A percentile compares a stretch with the other conserved stretches of the same genome.
Conservation (phyloP, 768 basidiomycete species). For the Kwoniella pini region DNA sequence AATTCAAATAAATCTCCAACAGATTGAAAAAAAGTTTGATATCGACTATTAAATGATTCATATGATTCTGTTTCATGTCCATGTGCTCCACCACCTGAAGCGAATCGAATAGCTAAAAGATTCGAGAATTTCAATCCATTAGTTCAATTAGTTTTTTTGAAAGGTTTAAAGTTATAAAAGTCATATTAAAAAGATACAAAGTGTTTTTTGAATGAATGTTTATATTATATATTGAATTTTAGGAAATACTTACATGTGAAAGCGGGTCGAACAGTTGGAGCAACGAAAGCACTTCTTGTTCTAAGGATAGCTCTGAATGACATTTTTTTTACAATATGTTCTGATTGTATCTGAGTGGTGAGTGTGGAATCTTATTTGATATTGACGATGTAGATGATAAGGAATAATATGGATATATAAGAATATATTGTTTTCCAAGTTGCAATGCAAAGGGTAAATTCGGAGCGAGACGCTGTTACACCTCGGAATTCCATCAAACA, state of each 20-base stretch:
- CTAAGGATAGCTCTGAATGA: slow-evolving; percentile 29
- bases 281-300: slow-evolving; percentile 20
- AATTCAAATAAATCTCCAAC: slow-evolving; percentile 98
- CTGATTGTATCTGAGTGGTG: slow-evolving; percentile 18
- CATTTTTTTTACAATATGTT: too few species aligned
- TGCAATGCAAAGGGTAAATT: slow-evolving; percentile 7
- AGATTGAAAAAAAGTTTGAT: slow-evolving; percentile 87
- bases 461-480: slow-evolving; percentile 10
- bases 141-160: too few species aligned
- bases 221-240: too few species aligned
- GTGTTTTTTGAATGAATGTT: too few species aligned
- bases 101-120: slow-evolving; percentile 37
- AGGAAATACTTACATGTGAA: slow-evolving; percentile 29
- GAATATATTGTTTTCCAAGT: too few species aligned
- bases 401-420: neutral
- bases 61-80: slow-evolving; percentile 86
- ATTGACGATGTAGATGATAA: neutral
- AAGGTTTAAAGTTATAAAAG: too few species aligned
- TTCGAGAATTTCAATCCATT: too few species aligned
- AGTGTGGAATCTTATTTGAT: neutral
- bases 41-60: slow-evolving; percentile 90
- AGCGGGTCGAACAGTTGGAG: slow-evolving; percentile 23
- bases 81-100: slow-evolving; percentile 55
- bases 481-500: slow-evolving; percentile 1
- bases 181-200: too few species aligned